Conservation (phyloP, 1,139 yeast genomes). For the Blastobotrys apis region DNA sequence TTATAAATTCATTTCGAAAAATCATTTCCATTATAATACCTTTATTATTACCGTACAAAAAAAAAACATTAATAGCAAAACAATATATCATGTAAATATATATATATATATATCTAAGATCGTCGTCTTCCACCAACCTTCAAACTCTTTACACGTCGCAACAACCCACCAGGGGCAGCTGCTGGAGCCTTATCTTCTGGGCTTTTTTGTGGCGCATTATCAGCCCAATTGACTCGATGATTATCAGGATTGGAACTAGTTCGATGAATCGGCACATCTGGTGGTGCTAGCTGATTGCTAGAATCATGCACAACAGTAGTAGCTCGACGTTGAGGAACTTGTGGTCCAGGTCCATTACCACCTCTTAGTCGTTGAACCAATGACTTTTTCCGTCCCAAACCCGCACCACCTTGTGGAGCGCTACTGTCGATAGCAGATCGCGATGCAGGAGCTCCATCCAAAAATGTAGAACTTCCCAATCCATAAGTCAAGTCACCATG, state of each 20-base stretch:
- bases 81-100: not conserved
- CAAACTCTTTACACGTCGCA: conserved; percentile 84
- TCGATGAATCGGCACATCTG: conserved; percentile 10
- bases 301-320: not conserved
- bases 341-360: conserved; percentile 23
- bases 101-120: too few species aligned
- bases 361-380: conserved; percentile 59
- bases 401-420: conserved; percentile 24
- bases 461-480: conserved; percentile 81
- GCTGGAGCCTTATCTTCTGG: conserved; percentile 6
- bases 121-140: conserved; percentile 45
- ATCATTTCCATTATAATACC: not conserved
- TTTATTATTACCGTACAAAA: not conserved
- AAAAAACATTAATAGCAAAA: not conserved
- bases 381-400: conserved; percentile 54
- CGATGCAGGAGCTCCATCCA: conserved; percentile 97
- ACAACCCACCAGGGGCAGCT: conserved; percentile 42
- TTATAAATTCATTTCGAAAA: not conserved
- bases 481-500: conserved; percentile 88
- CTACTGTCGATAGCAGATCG: conserved; percentile 42
- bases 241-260: conserved; percentile 12
- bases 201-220: too few species aligned
- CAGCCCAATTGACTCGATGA: conserved; percentile 6
- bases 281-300: not conserved
- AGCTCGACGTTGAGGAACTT: conserved; percentile 15